Base-by-base conservation (phyloP, 805 yeast genomes). In the Kodamaea restingae region DNA sequence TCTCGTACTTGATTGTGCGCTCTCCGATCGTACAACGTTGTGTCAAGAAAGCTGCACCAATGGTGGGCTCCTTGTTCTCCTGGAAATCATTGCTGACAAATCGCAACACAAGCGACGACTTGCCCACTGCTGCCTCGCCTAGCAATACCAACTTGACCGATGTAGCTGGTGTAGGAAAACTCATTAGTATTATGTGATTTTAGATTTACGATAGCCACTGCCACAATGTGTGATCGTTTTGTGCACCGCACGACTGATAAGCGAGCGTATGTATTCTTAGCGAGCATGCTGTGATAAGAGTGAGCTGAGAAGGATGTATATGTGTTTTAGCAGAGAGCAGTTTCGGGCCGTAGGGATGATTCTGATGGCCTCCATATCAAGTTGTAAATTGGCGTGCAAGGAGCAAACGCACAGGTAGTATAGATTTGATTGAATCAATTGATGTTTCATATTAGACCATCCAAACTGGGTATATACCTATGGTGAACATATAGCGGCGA, bases 91-190 rank as follows among this genome's bases (percentile, higher is more conserved):
- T 88, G 47, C 88, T 81, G 31, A 91, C 98, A 63, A 91, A 91
- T 49, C 98, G 75, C 49, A 91, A 72, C 25, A 91, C 98, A 22
- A 91, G 73, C 4, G 96, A 87, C 3, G 96, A 87, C 58, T 91
- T 91, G 38, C 98, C 98, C 12, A 91, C 98, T 0, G 98, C 98
- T 1, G 97, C 97, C 58, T 91, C 98, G 20, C 98, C 98, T 33
- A 91, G 68, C 29, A 91, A 77, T 7, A 91, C 98, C 41, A 91
- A 74, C 63, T 91, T 91, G 40, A 91, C 95, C 11, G 90, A 76
- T 20, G 84, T 81, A 36, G 83, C 66, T 62, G 50, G 80, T 21
- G 45, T 50, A 3, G 62, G 59, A 32, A 51, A 51, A 37, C 56
- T 52, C 61, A 58, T 56, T 33, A 4, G n/a, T 32, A 11, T 7